Base-by-base conservation (phyloP, 768 basidiomycete species). In the Mycena vulgaris region DNA sequence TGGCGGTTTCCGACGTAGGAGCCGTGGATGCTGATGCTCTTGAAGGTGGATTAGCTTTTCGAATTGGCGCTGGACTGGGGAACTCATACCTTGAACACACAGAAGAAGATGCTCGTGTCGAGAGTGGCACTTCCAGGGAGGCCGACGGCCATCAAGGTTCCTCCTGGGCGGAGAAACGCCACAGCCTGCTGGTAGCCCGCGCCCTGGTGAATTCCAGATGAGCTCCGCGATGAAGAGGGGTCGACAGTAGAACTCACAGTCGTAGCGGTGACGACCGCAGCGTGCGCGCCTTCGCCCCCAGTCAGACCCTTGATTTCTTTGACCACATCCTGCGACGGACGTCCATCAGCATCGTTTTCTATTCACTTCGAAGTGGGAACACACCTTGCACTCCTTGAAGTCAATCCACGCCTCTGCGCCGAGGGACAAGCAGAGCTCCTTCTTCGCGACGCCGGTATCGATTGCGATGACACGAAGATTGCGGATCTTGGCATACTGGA, bases 361-460 rank as follows among this genome's bases (percentile, higher is more conserved):
- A n/a, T n/a, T n/a, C n/a, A n/a, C n/a, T n/a, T n/a, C n/a, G n/a
- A n/a, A n/a, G n/a, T n/a, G 33, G 33, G 33, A 13, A 49, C 51
- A 2, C 13, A 31, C 88, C 73, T 89, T 87, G 21, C 85, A 85
- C 75, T 88, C 81, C 64, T 84, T 88, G 82, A 93, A 96, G 81
- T 97, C 95, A 69, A 97, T 85, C 89, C 89, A 92, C 68, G 84
- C 84, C 73, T 94, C 92, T 0, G 91, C 92, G 37, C 94, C 93
- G 55, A 94, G 88, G 11, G 83, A 77, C 66, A 81, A 66, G 78
- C 86, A 87, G 7, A 94, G 84, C 47, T 88, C 80, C 74, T 86
- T 83, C 84, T 95, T 95, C 66, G 92, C 90, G 11, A 80, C 88
- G 25, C 94, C 93, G 2, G 90, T 90, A 76, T 96, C 90, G 76